phyloP scores from a whole-genome alignment of 352 stramenopile species.

The Hyaloperonospora arabidopsidis region DNA sequence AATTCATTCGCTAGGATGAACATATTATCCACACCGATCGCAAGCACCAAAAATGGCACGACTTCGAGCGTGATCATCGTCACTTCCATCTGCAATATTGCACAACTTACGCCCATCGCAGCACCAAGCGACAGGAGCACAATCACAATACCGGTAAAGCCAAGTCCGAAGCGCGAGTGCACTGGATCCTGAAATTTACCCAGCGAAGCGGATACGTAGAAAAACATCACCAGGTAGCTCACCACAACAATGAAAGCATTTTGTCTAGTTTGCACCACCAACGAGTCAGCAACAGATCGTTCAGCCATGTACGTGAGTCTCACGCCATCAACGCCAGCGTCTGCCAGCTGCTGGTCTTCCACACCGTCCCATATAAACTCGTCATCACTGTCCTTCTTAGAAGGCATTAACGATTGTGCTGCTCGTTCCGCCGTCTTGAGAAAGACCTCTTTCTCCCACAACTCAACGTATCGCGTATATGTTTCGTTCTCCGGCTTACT shows the following conservation, averaged over 20 bases:
- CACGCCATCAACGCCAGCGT: conserved; percentile 38
- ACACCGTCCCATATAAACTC: conserved; percentile 24
- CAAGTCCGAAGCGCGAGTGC: conserved; percentile 71
- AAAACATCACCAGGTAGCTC: conserved; percentile 88
- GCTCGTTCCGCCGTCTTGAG: conserved; percentile 30
- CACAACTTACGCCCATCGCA: conserved; percentile 60
- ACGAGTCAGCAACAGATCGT: conserved; percentile 75
- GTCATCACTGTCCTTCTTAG: conserved; percentile 3
- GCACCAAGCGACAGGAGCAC: conserved; percentile 72
- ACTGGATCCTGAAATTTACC: conserved; percentile 61
- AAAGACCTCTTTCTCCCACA: conserved; percentile 81
- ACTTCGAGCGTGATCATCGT: conserved; percentile 90
- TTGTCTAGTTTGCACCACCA: conserved; percentile 78
- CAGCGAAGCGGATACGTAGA: conserved; percentile 83
- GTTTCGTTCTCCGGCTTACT: conserved; percentile 66
- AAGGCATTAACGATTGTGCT: conserved; percentile 23
- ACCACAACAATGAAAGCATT: conserved; percentile 84
- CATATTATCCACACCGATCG: conserved; percentile 90
- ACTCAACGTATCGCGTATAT: conserved; percentile 63
- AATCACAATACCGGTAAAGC: conserved; percentile 79
- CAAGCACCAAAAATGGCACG: conserved; percentile 86
- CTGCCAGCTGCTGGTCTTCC: conserved; percentile 18
- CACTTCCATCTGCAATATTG: conserved; percentile 63
- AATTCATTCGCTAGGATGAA: conserved; percentile 89
- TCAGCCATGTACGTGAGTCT: conserved; percentile 81